A percentile compares a stretch with the other conserved stretches of the same genome.
Conservation (phyloP, 306 rosid genomes). For the Spatholobus suberectus region DNA sequence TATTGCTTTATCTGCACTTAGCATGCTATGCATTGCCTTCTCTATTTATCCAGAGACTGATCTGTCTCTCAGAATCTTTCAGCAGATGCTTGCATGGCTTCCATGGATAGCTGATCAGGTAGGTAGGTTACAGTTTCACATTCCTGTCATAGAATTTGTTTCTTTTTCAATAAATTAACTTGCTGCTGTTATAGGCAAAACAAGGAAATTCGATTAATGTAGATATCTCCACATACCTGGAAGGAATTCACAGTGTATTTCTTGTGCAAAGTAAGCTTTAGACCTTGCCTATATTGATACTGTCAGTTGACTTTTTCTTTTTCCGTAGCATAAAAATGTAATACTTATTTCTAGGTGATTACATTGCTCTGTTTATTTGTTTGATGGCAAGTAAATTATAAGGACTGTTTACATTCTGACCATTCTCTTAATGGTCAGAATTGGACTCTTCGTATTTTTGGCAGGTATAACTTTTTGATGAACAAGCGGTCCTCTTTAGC, state of each 20-base stretch:
- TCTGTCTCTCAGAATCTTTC: slow-evolving; percentile 62
- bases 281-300: slow-evolving; percentile 35
- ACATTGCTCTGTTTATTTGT: slow-evolving; percentile 38
- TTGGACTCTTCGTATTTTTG: slow-evolving; percentile 34
- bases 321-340: slow-evolving; percentile 24
- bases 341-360: slow-evolving; percentile 26
- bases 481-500: slow-evolving; percentile 4
- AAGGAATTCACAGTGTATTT: slow-evolving; percentile 86
- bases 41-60: slow-evolving; percentile 71
- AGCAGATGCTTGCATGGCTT: slow-evolving; percentile 85
- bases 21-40: slow-evolving; percentile 82
- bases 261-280: slow-evolving; percentile 72
- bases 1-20: slow-evolving; percentile 73
- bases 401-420: slow-evolving; percentile 21
- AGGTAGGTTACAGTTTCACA: slow-evolving; percentile 43
- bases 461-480: not conserved
- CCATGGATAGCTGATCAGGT: slow-evolving; percentile 89
- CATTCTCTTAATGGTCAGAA: slow-evolving; percentile 30
- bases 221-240: slow-evolving; percentile 72
- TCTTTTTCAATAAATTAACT: slow-evolving; percentile 35
- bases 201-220: slow-evolving; percentile 55
- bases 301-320: slow-evolving; percentile 39
- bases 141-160: slow-evolving; percentile 32
- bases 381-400: slow-evolving; percentile 29
- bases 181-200: slow-evolving; percentile 60